Evolutionary conservation across 1,284 basidiomycete genomes (phyloP), one percentile per base, ranked within the genome.

Genomic region (Dichomitus squalens): DNA sequence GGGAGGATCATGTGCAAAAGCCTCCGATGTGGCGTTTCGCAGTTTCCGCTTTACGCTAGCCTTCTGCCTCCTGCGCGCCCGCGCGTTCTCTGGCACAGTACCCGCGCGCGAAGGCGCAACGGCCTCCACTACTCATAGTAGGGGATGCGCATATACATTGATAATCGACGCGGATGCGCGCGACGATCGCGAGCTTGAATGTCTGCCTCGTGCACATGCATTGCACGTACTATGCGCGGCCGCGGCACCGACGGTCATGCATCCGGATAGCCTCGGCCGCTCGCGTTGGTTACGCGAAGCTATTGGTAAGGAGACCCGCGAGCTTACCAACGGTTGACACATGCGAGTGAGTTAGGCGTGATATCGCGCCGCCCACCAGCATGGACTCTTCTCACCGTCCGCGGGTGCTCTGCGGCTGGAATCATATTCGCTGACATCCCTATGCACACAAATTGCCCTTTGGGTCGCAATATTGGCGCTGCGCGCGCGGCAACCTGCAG

Each of bases 21-120:
- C 51, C 41, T 53, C 54, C 53, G 49, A 16, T 7, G 41, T 21
- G 51, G 21, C 51, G 58, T 59, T 23, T 41, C 53, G 41, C n/a
- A 41, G 18, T 38, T 56, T 53, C 53, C 58, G 18, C 33, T 46
- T 38, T 11, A 33, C 38, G 43, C 9, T 12, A 14, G 8, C 4
- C 16, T 27, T 31, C 25, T 39, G 6, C 21, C 41, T 18, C 31
- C 25, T 41, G 21, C 14, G 25, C 12, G 21, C 6, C 29, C 41
- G 41, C 41, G 16, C 29, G 16, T 25, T 16, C 21, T 25, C 41
- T 44, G 23, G 7, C 41, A n/a, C n/a, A n/a, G 23, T 25, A 16
- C 3, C 41, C 14, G 23, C 25, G 41, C 16, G 16, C 41, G 25
- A 27, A 23, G 21, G 41, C 16, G 9, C 14, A 6, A 14, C 16